Evolutionary conservation across 73 alveolate species (phyloP).

Genomic region (Stentor coeruleus): DNA sequence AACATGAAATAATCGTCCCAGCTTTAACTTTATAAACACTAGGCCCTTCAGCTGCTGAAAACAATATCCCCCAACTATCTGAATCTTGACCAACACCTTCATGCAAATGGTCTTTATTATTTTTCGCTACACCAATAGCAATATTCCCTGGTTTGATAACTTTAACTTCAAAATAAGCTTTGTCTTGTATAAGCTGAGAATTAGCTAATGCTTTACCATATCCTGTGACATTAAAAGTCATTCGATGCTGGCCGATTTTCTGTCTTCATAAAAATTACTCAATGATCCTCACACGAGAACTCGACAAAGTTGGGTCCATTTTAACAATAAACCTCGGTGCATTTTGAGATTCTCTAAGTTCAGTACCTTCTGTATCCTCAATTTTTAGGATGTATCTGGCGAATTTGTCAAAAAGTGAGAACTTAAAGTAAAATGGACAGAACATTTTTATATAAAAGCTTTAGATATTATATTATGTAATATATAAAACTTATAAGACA

Average conservation of each 20-base stretch:
- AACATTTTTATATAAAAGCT: neutral
- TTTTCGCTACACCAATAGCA: slow-evolving; percentile 19
- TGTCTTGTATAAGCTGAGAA: slow-evolving; percentile 23
- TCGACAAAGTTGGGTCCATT: neutral
- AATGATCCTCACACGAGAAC: neutral
- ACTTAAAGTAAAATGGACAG: slow-evolving; percentile 19
- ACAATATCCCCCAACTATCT: slow-evolving; percentile 6
- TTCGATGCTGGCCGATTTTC: slow-evolving; percentile 12
- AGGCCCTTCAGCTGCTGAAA: slow-evolving; percentile 15
- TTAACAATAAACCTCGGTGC: slow-evolving; percentile 10
- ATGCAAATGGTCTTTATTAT: neutral
- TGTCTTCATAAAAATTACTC: slow-evolving; percentile 21
- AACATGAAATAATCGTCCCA: slow-evolving; percentile 22
- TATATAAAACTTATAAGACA: no score
- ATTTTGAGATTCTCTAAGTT: neutral
- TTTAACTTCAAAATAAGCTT: slow-evolving; percentile 25
- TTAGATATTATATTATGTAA: no score
- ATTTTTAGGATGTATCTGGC: slow-evolving; percentile 18
- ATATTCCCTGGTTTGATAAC: slow-evolving; percentile 13
- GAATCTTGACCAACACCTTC: slow-evolving; percentile 25
- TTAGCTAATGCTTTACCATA: slow-evolving; percentile 11
- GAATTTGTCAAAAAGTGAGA: neutral
- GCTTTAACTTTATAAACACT: slow-evolving; percentile 10
- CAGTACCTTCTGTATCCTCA: slow-evolving; percentile 23
- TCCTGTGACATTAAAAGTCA: slow-evolving; percentile 5